phyloP scores from a whole-genome alignment of 1,139 yeast species.

The Geotrichum citri-aurantii region DNA sequence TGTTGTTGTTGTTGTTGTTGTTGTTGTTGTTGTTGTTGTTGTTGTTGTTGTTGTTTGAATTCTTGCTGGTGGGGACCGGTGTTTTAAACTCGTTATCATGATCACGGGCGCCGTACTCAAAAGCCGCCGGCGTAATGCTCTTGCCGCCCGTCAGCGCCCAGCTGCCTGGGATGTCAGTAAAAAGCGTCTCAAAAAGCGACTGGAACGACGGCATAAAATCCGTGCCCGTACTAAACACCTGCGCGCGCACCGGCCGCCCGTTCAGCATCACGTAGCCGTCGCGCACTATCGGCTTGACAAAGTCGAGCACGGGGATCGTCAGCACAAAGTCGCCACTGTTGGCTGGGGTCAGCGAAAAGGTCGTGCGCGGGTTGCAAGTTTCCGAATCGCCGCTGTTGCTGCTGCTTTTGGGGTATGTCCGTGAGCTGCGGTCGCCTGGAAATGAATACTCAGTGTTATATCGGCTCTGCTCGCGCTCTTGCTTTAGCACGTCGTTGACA shows the following conservation, averaged over 20 bases:
- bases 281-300: constrained; percentile 8
- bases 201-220: constrained; percentile 7
- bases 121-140: neutral
- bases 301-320: constrained; percentile 2
- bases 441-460: neutral
- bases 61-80: neutral
- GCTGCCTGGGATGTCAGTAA: neutral
- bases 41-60: neutral
- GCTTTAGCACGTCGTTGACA: neutral
- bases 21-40: neutral
- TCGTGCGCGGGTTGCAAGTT: neutral
- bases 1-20: too few relatives aligned
- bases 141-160: neutral
- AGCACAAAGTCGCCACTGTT: constrained; percentile 7
- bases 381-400: neutral
- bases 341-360: neutral
- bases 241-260: constrained; percentile 2
- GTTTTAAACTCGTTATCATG: neutral
- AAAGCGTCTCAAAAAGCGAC: neutral
- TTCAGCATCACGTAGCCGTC: constrained; percentile 11
- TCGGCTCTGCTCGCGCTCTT: neutral
- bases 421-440: neutral
- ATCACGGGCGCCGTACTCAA: neutral
- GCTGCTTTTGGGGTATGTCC: neutral
- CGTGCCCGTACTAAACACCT: constrained; percentile 5